Percentiles rank a stretch among this genome's conserved stretches.
Conservation (phyloP, 148 eudicot genomes). For the Silene uniflora region DNA sequence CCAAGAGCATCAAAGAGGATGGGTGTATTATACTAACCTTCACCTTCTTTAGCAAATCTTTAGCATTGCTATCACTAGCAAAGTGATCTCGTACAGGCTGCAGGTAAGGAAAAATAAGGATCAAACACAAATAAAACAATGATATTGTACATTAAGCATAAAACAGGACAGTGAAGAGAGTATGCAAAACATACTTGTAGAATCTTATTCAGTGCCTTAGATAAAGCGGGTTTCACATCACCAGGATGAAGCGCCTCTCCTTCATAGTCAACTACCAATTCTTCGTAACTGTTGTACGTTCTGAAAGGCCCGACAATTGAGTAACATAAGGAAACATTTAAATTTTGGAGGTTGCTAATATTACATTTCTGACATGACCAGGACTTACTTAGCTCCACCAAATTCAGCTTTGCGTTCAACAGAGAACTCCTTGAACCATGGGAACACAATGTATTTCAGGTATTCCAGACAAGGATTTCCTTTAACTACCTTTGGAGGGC, state of each 20-base stretch:
- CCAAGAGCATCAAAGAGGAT: neutral
- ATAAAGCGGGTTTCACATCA: constrained; percentile 73
- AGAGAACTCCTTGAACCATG: constrained; percentile 79
- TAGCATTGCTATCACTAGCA: constrained; percentile 48
- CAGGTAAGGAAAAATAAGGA: neutral
- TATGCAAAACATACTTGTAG: constrained; percentile 46
- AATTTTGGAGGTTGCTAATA: neutral
- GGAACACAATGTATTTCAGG: constrained; percentile 67
- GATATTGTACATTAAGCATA: neutral
- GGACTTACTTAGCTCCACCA: constrained; percentile 84
- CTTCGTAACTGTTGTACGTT: constrained; percentile 56
- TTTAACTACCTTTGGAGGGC: constrained; percentile 66
- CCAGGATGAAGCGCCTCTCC: constrained; percentile 72
- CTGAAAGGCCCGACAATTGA: constrained; percentile 33
- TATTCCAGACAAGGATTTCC: constrained; percentile 90
- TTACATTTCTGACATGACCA: neutral
- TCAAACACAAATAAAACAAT: neutral
- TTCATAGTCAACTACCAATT: constrained; percentile 60
- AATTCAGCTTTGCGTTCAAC: constrained; percentile 63
- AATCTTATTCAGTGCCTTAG: constrained; percentile 70
- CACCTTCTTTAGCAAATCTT: constrained; percentile 63
- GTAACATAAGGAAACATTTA: neutral
- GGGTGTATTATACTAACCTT: constrained; percentile 49
- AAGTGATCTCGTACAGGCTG: constrained; percentile 94
- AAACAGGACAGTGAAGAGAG: neutral